Evolutionary conservation across 1,284 basidiomycete species (phyloP), one percentile per base, ranked within the genome.

Genomic region (Papiliotrema nemorosa): DNA sequence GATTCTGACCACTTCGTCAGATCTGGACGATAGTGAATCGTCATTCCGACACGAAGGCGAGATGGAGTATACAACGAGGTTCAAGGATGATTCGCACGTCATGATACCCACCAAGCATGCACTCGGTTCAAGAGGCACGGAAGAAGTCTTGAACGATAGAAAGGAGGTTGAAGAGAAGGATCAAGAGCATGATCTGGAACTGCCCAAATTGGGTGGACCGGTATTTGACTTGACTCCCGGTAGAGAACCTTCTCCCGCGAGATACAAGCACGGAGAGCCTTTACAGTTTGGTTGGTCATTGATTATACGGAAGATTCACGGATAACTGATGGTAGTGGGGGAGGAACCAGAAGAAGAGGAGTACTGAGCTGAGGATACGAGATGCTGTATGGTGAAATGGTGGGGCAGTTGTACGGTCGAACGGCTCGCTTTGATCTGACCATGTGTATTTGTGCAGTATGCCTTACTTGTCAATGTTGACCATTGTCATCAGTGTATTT

Each of bases 231-330:
- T 57, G 77, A 84, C 52, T 62, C 79, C 50, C 78, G 84, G 47
- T 67, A 80, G 54, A 73, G 71, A 74, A 57, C 73, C 77, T 12
- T 86, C 84, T 63, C 88, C 88, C 5, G 81, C 76, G 34, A 81
- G 88, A 45, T 91, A 92, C 66, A 76, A 87, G 29, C 89, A 92
- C 66, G 90, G 90, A 31, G 87, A 87, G 24, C 89, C 90, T 24
- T 77, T 92, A 63, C 86, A 90, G n/a, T 72, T 73, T 53, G 70
- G 68, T 71, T 49, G 63, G 68, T 62, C 36, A 7, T 5, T 20
- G 3, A 22, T 41, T 22, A 9, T 16, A 18, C 6, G 20, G 18
- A 13, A 20, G 25, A 13, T 16, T 22, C 13, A 3, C 18, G 21
- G 41, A n/a, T n/a, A n/a, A n/a, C 31, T 50, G 22, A 12, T n/a